Evolutionary conservation across 2,329 filamentous ascomycete species (phyloP).

Genomic region (Lachnellula arida): DNA sequence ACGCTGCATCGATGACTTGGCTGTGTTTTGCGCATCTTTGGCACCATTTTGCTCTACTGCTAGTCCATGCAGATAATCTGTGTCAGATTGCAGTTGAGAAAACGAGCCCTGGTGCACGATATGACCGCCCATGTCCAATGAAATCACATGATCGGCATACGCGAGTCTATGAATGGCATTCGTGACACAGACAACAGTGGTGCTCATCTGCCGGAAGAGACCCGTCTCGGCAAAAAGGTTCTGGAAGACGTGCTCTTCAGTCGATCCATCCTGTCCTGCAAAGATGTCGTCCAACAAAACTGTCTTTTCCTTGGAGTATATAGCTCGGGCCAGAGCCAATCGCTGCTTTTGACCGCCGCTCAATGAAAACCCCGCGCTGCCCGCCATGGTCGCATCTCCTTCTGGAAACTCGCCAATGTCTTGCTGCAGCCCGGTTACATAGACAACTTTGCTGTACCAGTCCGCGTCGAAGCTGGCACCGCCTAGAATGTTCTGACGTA

Average conservation of each 20-base stretch:
- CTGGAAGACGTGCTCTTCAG: conserved; percentile 21
- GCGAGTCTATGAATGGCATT: conserved; percentile 23
- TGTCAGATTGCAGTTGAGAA: conserved; percentile 1
- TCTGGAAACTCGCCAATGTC: conserved; percentile 59
- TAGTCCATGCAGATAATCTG: conserved; percentile 21
- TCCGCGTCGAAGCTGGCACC: conserved; percentile 40
- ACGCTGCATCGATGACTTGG: conserved; percentile 3
- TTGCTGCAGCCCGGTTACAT: conserved; percentile 57
- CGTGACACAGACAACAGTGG: conserved; percentile 37
- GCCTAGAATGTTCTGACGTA: conserved; percentile 39
- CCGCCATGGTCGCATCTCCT: conserved; percentile 42
- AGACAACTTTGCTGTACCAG: conserved; percentile 61
- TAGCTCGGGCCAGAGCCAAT: conserved; percentile 40
- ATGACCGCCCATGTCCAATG: conserved; percentile 28
- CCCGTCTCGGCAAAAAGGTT: conserved; percentile 16
- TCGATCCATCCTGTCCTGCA: conserved; percentile 19
- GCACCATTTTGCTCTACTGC: conserved; percentile 11
- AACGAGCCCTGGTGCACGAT: conserved; percentile 30
- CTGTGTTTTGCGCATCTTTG: neutral
- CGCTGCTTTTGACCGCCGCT: conserved; percentile 29
- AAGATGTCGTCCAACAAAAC: conserved; percentile 21
- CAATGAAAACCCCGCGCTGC: conserved; percentile 32
- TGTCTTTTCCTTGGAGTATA: conserved; percentile 31
- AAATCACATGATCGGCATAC: conserved; percentile 28
- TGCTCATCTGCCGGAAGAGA: conserved; percentile 23